Evolutionary conservation across 1,284 basidiomycete species (phyloP), one percentile per base, ranked within the genome.

Genomic region (Cronartium quercuum): DNA sequence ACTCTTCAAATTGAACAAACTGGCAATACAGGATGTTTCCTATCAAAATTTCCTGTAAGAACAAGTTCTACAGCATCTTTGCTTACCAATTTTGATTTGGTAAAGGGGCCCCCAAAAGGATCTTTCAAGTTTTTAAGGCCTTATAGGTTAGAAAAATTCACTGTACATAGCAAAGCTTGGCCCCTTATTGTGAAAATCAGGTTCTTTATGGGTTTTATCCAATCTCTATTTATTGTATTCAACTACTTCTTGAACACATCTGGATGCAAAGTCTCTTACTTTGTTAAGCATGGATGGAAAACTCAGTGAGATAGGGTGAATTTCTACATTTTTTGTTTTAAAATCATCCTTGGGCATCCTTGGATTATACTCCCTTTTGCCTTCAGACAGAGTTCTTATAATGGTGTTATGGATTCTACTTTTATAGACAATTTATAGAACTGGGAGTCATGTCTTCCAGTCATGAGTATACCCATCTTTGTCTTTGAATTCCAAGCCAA

Each of bases 201-300:
- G n/a, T n/a, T n/a, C n/a, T n/a, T n/a, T n/a, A 34, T 47, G 65
- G 3, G 9, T 24, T 34, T 51, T 47, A n/a, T 67, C 65, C 65
- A 21, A 67, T 38, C 65, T 67, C 24, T 44, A n/a, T 34, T 68
- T 68, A 9, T 68, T 60, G 35, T 68, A 68, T 51, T 68, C 34
- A 6, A 68, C 13, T 37, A 40, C n/a, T 29, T 68, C 35, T 3
- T 34, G 9, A 37, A 68, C 21, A 60, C 66, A 68, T 68, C 60
- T 37, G 10, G 4, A 6, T 21, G 66, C 66, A 38, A 58, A 47
- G 5, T 4, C 6, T 4, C 34, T 3, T 15, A 37, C 15, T 34
- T 34, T 29, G 3, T 55, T n/a, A 4, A 68, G 5, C 66, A 68
- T 68, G 37, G 57, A n/a, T 18, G 35, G 37, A n/a, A 68, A 68